Conservation (phyloP, 208 protist species). For the Leishmania arabica region DNA sequence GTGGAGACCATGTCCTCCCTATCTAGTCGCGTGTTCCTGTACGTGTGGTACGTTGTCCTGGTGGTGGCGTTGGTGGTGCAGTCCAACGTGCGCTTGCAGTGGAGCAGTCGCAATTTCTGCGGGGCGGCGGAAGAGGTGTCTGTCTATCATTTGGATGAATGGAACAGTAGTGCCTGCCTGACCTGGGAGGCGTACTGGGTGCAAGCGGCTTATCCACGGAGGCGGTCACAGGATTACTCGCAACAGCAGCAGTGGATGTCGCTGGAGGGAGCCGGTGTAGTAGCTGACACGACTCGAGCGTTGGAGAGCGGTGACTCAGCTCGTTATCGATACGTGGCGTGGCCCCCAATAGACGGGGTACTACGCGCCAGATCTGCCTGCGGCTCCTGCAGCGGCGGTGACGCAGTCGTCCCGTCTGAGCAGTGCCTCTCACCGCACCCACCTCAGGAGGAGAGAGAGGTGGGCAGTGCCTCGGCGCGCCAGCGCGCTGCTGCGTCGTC, state of each 20-base stretch:
- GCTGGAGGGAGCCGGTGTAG: background rate
- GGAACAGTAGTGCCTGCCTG: conserved; percentile 54
- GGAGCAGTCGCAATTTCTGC: conserved; percentile 70
- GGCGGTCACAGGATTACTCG: background rate
- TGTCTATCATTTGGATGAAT: conserved; percentile 41
- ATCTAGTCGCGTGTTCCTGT: conserved; percentile 53
- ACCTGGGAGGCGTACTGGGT: conserved; percentile 35
- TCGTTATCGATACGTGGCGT: background rate
- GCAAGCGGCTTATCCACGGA: background rate
- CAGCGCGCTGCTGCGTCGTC: background rate
- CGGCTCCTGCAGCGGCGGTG: background rate
- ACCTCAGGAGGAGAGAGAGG: background rate
- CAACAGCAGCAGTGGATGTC: background rate
- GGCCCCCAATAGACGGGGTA: conserved; percentile 5
- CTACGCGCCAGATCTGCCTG: background rate
- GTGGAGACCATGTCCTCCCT: conserved; percentile 73
- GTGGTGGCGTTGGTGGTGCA: conserved; percentile 57
- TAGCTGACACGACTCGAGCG: background rate
- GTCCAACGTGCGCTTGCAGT: conserved; percentile 63
- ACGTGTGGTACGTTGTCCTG: conserved; percentile 71
- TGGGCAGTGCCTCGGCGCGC: background rate
- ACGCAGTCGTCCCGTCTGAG: background rate
- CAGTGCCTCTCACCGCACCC: background rate
- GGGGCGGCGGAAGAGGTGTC: conserved; percentile 35
- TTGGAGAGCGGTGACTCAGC: background rate